These are phyloP conservation scores for Candida quercuum DNA, from an alignment of 805 yeast species.

Conservation along the genomic window DNA sequence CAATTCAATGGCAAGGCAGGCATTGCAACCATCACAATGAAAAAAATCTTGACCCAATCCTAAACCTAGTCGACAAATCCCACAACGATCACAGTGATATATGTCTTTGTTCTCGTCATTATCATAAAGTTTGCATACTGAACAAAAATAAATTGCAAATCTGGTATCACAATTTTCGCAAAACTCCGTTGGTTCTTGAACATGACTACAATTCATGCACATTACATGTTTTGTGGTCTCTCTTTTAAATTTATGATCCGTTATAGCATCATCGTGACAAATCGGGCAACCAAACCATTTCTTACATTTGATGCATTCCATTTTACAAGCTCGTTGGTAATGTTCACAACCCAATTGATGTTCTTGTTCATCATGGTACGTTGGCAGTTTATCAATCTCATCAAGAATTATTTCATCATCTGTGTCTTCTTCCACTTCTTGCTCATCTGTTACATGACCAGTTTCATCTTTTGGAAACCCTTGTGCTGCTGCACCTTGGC, in stretches of 20 bases:
- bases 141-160: conserved; percentile 75
- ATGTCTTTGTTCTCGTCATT: conserved; percentile 75
- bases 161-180: conserved; percentile 65
- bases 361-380: conserved; percentile 39
- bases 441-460: conserved; percentile 10
- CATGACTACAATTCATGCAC: conserved; percentile 75
- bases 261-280: conserved; percentile 68
- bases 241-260: conserved; percentile 53
- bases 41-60: conserved; percentile 87
- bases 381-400: conserved; percentile 41
- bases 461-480: conserved; percentile 8
- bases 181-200: conserved; percentile 66
- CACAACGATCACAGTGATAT: conserved; percentile 90
- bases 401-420: conserved; percentile 32
- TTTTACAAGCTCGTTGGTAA: conserved; percentile 76
- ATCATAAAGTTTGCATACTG: conserved; percentile 75
- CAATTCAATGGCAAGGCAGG: conserved; percentile 78
- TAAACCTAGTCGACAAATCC: conserved; percentile 84
- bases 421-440: conserved; percentile 6
- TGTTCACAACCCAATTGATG: conserved; percentile 71
- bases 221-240: conserved; percentile 59
- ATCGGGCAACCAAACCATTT: conserved; percentile 79
- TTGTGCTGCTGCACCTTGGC: conserved; percentile 1
- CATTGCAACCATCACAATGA: conserved; percentile 87
- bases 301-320: conserved; percentile 71